These are phyloP conservation scores for Penicillium longicatenatum DNA, from an alignment of 495 filamentous ascomycete species.

Conservation along the genomic window DNA sequence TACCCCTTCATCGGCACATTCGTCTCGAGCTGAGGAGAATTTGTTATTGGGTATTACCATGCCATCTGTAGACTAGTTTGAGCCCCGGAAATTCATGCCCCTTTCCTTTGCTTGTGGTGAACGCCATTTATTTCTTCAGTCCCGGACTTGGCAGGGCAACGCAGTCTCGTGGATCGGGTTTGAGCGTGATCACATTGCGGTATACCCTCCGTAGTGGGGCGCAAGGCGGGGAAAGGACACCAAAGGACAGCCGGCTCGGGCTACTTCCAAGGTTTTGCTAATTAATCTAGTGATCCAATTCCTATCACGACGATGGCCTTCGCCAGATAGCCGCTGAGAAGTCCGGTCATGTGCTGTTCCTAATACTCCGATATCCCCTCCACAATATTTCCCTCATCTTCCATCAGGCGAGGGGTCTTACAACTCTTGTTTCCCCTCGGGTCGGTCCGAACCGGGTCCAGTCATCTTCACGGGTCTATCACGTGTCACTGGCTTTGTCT, in stretches of 20 bases:
- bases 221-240: neutral
- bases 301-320: neutral
- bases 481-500: neutral
- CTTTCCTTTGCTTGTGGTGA: neutral
- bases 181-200: neutral
- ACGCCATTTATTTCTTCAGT: neutral
- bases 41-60: neutral
- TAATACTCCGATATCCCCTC: neutral
- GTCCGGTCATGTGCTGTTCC: neutral
- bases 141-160: neutral
- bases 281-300: neutral
- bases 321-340: neutral
- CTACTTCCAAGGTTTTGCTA: neutral
- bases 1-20: neutral
- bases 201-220: neutral
- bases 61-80: neutral
- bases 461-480: neutral
- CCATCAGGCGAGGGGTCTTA: no score
- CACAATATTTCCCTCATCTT: no score
- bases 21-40: neutral
- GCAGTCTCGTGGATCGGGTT: neutral
- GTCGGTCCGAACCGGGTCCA: neutral
- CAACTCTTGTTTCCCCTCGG: neutral
- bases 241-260: neutral
- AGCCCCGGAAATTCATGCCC: neutral